Evolutionary conservation across 495 filamentous ascomycete species (phyloP).

Genomic region (Penicillium arizonense): DNA sequence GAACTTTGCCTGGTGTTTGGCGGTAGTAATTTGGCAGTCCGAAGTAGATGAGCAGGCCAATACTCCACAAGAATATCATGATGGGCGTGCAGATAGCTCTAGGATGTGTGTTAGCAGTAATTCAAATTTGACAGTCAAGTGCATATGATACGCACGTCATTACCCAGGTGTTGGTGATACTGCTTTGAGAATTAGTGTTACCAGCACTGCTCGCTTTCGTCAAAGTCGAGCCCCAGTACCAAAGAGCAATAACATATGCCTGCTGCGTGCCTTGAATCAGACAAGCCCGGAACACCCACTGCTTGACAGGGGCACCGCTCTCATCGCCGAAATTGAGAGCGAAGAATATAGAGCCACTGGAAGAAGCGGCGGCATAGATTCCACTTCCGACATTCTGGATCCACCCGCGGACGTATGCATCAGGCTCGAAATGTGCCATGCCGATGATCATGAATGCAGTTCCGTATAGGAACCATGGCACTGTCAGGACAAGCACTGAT

Average conservation of each 20-base stretch:
- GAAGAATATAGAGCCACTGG: slow-evolving; percentile 51
- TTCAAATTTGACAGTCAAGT: background rate
- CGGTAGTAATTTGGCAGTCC: slow-evolving; percentile 52
- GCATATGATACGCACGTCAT: slow-evolving; percentile 38
- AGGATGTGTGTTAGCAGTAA: slow-evolving; percentile 9
- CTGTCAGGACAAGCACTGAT: slow-evolving; percentile 58
- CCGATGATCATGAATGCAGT: slow-evolving; percentile 66
- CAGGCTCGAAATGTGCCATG: slow-evolving; percentile 54
- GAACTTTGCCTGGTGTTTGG: slow-evolving; percentile 65
- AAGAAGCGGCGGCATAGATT: slow-evolving; percentile 47
- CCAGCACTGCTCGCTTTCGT: slow-evolving; percentile 38
- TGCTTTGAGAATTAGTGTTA: slow-evolving; percentile 27
- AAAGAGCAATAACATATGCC: slow-evolving; percentile 49
- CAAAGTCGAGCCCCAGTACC: slow-evolving; percentile 51
- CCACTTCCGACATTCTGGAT: slow-evolving; percentile 49
- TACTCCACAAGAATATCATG: slow-evolving; percentile 38
- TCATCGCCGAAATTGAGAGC: slow-evolving; percentile 53
- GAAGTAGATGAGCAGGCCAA: slow-evolving; percentile 42
- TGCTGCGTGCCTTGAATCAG: slow-evolving; percentile 52
- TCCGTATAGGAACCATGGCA: slow-evolving; percentile 65
- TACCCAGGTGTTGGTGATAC: slow-evolving; percentile 44
- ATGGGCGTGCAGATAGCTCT: slow-evolving; percentile 46
- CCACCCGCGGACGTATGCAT: slow-evolving; percentile 44
- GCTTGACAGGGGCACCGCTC: slow-evolving; percentile 44
- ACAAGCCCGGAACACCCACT: slow-evolving; percentile 54